Evolutionary conservation across 805 yeast genomes (phyloP).

Genomic region (Metschnikowia vanudenii): DNA sequence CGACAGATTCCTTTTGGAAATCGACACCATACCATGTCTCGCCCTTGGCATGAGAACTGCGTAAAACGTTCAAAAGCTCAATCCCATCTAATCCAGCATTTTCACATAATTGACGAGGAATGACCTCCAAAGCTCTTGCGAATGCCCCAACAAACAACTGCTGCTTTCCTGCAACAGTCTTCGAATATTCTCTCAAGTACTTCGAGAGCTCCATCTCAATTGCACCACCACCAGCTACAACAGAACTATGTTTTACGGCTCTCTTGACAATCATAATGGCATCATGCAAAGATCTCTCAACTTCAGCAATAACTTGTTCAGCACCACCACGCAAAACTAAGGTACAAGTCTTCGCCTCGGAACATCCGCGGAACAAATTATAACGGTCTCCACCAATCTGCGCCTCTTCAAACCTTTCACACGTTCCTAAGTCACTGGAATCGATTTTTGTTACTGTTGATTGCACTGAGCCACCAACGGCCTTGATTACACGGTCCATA

Average conservation of each 20-base stretch:
- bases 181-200: constrained; percentile 81
- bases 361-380: constrained; percentile 90
- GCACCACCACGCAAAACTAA: constrained; percentile 95
- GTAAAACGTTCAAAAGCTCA: constrained; percentile 84
- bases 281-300: constrained; percentile 95
- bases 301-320: constrained; percentile 96
- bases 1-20: constrained; percentile 77
- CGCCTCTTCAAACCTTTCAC: constrained; percentile 75
- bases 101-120: constrained; percentile 96
- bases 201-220: constrained; percentile 95
- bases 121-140: constrained; percentile 92
- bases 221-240: constrained; percentile 99
- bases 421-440: constrained; percentile 53
- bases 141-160: constrained; percentile 89
- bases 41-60: constrained; percentile 94
- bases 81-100: constrained; percentile 99
- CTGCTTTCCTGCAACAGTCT: constrained; percentile 91
- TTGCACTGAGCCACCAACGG: constrained; percentile 91
- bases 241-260: constrained; percentile 78
- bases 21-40: constrained; percentile 92
- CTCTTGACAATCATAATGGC: constrained; percentile 98
- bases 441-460: constrained; percentile 68
- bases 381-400: constrained; percentile 97
- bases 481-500: constrained; percentile 86
- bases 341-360: constrained; percentile 90